phyloP scores from a whole-genome alignment of 192 early-diverging fungal genomes.

The Backusella circina region DNA sequence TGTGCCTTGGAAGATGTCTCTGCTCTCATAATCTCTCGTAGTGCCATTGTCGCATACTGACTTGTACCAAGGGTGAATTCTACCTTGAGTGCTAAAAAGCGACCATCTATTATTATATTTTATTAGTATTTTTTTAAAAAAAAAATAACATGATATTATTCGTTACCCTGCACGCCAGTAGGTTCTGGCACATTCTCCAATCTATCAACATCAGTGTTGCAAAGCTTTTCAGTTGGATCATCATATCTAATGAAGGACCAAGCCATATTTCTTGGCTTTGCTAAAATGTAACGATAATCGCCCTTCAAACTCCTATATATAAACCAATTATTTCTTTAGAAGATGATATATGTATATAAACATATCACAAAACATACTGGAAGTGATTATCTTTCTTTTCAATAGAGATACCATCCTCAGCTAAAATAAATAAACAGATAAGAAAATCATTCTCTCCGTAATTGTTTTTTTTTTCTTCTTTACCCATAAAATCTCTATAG shows the following conservation, averaged over 20 bases:
- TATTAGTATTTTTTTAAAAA: not conserved
- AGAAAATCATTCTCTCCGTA: not conserved
- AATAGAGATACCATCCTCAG: slow-evolving; percentile 7
- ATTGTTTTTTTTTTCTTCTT: not conserved
- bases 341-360: not conserved
- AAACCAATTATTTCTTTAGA: not conserved
- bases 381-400: slow-evolving; percentile 1
- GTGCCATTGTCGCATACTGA: slow-evolving; percentile 96
- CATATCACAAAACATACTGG: not conserved
- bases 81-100: slow-evolving; percentile 68
- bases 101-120: slow-evolving; percentile 44
- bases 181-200: slow-evolving; percentile 47
- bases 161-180: slow-evolving; percentile 22
- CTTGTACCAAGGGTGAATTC: slow-evolving; percentile 77
- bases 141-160: not conserved
- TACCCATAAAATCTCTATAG: slow-evolving; percentile 69
- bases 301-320: slow-evolving; percentile 43
- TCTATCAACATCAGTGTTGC: slow-evolving; percentile 60
- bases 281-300: slow-evolving; percentile 62
- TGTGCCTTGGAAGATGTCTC: slow-evolving; percentile 24
- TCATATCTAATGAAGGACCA: slow-evolving; percentile 66
- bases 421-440: not conserved
- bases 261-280: slow-evolving; percentile 53
- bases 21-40: slow-evolving; percentile 76
- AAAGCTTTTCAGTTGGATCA: slow-evolving; percentile 55